Conservation (phyloP, 345 rosid species). For the Arabidopsis thaliana region DNA sequence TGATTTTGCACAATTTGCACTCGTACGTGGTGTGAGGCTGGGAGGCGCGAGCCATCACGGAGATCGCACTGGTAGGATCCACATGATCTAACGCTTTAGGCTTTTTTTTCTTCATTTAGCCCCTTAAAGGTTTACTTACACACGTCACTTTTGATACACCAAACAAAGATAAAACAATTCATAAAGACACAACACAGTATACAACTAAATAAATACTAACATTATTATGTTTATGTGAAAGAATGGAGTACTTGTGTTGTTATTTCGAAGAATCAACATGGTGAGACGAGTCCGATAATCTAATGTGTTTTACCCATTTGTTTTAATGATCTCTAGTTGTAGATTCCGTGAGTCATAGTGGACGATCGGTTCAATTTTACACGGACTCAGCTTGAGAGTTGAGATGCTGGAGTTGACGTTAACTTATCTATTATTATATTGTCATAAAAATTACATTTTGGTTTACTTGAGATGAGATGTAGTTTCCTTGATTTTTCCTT, state of each 20-base stretch:
- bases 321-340: not conserved
- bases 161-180: not conserved
- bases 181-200: not conserved
- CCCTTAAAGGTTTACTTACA: conserved; percentile 1
- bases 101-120: not conserved
- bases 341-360: not conserved
- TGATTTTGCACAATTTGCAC: not conserved
- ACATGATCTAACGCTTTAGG: conserved; percentile 35
- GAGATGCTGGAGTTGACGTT: not conserved
- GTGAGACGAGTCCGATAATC: not conserved
- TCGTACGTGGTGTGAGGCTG: conserved; percentile 34
- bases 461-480: not conserved
- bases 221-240: too few relatives aligned
- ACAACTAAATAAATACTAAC: not conserved
- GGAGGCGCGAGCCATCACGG: conserved; percentile 41
- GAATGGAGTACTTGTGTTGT: not conserved
- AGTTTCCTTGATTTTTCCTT: not conserved
- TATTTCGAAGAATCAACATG: not conserved
- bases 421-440: not conserved
- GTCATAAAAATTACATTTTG: not conserved
- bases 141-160: conserved; percentile 1
- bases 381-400: not conserved
- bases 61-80: conserved; percentile 33
- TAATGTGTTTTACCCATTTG: too few relatives aligned
- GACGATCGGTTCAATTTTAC: not conserved